Evolutionary conservation across 192 early-diverging fungal genomes (phyloP).

Genomic region (Linnemannia hyalina): DNA sequence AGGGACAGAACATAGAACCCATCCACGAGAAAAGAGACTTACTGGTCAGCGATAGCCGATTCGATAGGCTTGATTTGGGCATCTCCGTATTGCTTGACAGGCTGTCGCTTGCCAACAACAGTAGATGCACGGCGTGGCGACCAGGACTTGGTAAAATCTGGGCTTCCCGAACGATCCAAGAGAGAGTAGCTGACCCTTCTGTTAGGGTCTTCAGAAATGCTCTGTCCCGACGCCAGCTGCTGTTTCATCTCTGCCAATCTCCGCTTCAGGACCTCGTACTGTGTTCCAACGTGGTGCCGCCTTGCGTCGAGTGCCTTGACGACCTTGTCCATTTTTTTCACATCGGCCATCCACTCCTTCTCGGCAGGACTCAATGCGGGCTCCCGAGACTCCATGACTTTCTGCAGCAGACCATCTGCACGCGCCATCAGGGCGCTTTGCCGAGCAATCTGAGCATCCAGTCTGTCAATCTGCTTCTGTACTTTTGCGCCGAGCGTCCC

Average conservation of each 20-base stretch:
- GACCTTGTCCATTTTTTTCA: conserved; percentile 32
- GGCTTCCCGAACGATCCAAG: not conserved
- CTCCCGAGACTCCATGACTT: conserved; percentile 71
- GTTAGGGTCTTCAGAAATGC: not conserved
- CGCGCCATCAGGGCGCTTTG: conserved; percentile 62
- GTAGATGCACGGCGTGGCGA: not conserved
- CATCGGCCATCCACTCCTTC: conserved; percentile 61
- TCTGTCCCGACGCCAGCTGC: not conserved
- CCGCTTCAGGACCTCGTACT: conserved; percentile 37
- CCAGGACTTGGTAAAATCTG: not conserved
- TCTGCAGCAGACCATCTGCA: conserved; percentile 71
- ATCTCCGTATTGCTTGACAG: conserved; percentile 27
- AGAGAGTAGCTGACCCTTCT: not conserved
- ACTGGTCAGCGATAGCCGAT: conserved; percentile 24
- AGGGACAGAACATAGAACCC: not conserved
- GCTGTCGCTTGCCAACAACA: not conserved
- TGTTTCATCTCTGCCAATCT: conserved; percentile 28
- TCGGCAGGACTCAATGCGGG: conserved; percentile 73
- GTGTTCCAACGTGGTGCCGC: conserved; percentile 28
- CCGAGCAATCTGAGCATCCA: conserved; percentile 58
- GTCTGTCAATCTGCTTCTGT: conserved; percentile 57
- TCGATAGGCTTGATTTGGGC: conserved; percentile 30
- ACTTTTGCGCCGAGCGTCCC: conserved; percentile 54
- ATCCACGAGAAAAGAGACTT: conserved; percentile 6
- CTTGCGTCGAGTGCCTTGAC: conserved; percentile 33